Conservation (phyloP, 2,329 filamentous ascomycete species). For the Davidsoniella neocaledoniae region DNA sequence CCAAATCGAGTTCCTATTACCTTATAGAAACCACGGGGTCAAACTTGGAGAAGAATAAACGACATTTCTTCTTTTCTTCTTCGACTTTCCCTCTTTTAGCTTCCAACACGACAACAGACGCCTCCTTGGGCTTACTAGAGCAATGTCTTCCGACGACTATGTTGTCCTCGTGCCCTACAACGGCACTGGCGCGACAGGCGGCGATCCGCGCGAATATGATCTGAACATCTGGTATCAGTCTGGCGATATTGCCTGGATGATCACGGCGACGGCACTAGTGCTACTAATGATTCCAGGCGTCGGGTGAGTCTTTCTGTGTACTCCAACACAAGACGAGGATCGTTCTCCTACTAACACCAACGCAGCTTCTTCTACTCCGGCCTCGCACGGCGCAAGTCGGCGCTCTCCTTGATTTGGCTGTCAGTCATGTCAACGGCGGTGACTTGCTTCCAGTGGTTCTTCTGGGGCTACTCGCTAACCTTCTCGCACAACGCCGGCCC, state of each 20-base stretch:
- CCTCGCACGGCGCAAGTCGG: constrained; percentile 75
- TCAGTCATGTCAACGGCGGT: constrained; percentile 42
- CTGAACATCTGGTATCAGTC: constrained; percentile 68
- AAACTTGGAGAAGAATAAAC: too few relatives aligned
- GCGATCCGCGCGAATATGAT: constrained; percentile 48
- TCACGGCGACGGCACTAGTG: constrained; percentile 65
- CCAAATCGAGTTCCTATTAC: not conserved
- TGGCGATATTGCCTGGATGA: constrained; percentile 74
- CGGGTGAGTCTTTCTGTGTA: constrained; percentile 33
- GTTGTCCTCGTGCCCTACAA: constrained; percentile 41
- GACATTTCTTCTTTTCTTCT: not conserved
- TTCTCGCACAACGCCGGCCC: constrained; percentile 51
- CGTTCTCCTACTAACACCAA: too few relatives aligned
- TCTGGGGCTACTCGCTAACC: constrained; percentile 79
- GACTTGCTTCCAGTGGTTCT: constrained; percentile 81
- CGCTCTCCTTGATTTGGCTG: constrained; percentile 74
- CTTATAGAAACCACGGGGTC: not conserved
- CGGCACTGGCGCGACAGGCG: constrained; percentile 45
- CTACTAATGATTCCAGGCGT: constrained; percentile 88
- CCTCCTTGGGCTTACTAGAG: not conserved
- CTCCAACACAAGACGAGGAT: too few relatives aligned
- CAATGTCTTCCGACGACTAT: constrained; percentile 24
- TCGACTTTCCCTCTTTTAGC: not conserved
- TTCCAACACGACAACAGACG: not conserved
- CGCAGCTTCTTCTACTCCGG: constrained; percentile 72